These are phyloP conservation scores for Hysterium pulicare DNA, from an alignment of 2,329 filamentous ascomycete species.

Conservation along the genomic window DNA sequence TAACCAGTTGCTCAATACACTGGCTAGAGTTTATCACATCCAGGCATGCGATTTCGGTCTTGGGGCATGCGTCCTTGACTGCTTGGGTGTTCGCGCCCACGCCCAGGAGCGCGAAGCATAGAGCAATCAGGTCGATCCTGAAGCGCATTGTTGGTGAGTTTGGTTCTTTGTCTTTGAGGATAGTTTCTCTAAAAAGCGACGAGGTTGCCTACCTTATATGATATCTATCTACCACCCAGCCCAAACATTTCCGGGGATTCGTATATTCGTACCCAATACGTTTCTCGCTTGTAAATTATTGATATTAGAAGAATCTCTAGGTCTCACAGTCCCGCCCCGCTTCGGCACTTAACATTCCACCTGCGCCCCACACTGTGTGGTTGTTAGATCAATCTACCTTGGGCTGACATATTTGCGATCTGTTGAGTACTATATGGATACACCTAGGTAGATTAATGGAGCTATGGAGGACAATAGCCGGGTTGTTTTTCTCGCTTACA, in stretches of 20 bases:
- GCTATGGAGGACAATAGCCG: background rate
- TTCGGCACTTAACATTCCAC: conserved; percentile 9
- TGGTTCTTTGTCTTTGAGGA: conserved; percentile 2
- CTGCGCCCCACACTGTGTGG: conserved; percentile 14
- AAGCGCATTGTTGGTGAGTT: conserved; percentile 10
- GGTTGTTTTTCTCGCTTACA: conserved; percentile 3
- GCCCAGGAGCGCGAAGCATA: conserved; percentile 5
- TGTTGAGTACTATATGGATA: conserved; percentile 3
- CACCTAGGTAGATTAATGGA: conserved; percentile 3
- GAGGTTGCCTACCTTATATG: conserved; percentile 1
- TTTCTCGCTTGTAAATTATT: background rate
- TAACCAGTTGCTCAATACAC: conserved; percentile 17
- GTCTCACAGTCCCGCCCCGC: conserved; percentile 8
- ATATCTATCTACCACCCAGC: conserved; percentile 1
- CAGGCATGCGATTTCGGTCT: conserved; percentile 20
- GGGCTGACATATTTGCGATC: conserved; percentile 1
- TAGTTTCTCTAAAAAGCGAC: background rate
- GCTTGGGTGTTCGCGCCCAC: conserved; percentile 4
- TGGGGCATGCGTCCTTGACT: conserved; percentile 18
- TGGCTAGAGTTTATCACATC: conserved; percentile 23
- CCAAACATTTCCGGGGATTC: background rate
- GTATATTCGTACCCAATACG: background rate
- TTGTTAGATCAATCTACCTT: conserved; percentile 5
- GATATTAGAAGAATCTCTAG: conserved; percentile 1
- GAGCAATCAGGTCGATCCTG: conserved; percentile 3